These are phyloP conservation scores for Hypoxylon rickii DNA, from an alignment of 495 filamentous ascomycete species.

Conservation along the genomic window DNA sequence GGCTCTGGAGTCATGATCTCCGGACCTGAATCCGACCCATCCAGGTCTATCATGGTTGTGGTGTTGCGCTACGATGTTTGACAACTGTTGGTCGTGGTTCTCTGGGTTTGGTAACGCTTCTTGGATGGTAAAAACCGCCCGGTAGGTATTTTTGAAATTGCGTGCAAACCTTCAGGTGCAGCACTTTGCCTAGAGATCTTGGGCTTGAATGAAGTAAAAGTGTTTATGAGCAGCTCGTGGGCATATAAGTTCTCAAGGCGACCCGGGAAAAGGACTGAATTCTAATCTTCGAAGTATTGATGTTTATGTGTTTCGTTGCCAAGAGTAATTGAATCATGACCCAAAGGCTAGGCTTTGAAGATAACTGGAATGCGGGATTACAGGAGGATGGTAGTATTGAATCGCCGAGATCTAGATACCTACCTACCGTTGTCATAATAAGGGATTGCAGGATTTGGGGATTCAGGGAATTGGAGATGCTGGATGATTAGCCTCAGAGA, in stretches of 20 bases:
- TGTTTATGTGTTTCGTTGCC: constrained; percentile 14
- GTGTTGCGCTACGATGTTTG: background rate
- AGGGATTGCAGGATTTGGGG: constrained; percentile 36
- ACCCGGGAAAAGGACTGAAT: background rate
- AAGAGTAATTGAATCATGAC: background rate
- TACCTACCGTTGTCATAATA: constrained; percentile 14
- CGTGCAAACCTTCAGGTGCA: background rate
- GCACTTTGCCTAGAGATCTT: background rate
- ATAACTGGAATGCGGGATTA: constrained; percentile 29
- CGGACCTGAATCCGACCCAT: constrained; percentile 33
- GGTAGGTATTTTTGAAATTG: too few relatives aligned
- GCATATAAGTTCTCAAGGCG: constrained; percentile 8
- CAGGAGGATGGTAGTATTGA: constrained; percentile 19
- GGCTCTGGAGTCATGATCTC: constrained; percentile 29
- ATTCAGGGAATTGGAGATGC: constrained; percentile 33
- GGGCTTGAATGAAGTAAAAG: background rate
- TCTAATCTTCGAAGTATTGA: background rate
- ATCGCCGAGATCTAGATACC: constrained; percentile 6
- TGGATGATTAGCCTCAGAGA: constrained; percentile 15
- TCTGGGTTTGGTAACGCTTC: too few relatives aligned
- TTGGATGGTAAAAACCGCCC: too few relatives aligned
- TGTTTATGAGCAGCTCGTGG: background rate
- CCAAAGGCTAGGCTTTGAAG: constrained; percentile 16
- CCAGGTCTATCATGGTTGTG: constrained; percentile 24
- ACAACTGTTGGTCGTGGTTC: background rate